phyloP scores from a whole-genome alignment of 129 eudicot species.

The Glebionis coronaria region DNA sequence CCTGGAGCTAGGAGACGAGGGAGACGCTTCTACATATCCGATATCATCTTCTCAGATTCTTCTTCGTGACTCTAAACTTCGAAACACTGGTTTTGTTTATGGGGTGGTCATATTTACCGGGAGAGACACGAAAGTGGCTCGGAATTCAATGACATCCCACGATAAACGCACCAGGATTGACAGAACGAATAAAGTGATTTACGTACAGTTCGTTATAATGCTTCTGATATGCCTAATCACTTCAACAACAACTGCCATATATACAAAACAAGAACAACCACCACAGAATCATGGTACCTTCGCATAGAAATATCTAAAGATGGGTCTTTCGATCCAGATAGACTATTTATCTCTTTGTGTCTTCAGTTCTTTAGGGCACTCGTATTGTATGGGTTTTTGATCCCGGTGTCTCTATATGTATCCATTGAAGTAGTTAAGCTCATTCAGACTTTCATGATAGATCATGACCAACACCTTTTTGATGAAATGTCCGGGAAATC shows the following conservation, averaged over 20 bases:
- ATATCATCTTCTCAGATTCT: too few relatives aligned
- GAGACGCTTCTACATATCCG: neutral
- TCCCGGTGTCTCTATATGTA: slow-evolving; percentile 52
- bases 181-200: too few relatives aligned
- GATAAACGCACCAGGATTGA: too few relatives aligned
- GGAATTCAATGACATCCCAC: too few relatives aligned
- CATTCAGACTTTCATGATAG: slow-evolving; percentile 47
- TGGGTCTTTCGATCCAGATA: slow-evolving; percentile 37
- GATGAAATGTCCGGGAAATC: slow-evolving; percentile 39
- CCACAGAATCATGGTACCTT: slow-evolving; percentile 46
- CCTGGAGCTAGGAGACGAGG: too few relatives aligned
- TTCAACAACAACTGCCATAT: slow-evolving; percentile 32
- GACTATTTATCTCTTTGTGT: slow-evolving; percentile 30
- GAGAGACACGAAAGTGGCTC: too few relatives aligned
- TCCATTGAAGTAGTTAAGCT: slow-evolving; percentile 55
- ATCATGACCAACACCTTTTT: slow-evolving; percentile 40
- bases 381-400: slow-evolving; percentile 49
- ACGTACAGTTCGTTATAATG: slow-evolving; percentile 40
- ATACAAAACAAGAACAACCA: slow-evolving; percentile 25
- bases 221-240: slow-evolving; percentile 42
- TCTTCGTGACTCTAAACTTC: too few relatives aligned
- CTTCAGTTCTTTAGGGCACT: slow-evolving; percentile 53
- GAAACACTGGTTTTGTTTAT: too few relatives aligned
- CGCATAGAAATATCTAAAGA: slow-evolving; percentile 18
- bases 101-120: too few relatives aligned